Percentiles rank a stretch among this genome's conserved stretches.
Conservation (phyloP, 176 grass and related monocot species). For the Guadua angustifolia region DNA sequence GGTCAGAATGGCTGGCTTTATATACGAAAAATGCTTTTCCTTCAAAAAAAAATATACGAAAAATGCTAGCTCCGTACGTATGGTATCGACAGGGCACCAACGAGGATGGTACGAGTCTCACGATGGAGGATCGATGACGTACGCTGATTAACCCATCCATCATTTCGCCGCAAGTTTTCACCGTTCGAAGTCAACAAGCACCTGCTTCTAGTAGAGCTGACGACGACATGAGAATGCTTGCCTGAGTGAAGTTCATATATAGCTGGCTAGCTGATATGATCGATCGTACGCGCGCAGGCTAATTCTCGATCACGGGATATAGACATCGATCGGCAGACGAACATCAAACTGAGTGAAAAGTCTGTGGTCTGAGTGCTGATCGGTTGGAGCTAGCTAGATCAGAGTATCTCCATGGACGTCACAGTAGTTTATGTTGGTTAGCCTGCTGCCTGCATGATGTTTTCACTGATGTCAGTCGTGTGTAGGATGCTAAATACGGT, state of each 20-base stretch:
- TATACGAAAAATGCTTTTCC: neutral
- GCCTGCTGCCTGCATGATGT: slow-evolving; percentile 11
- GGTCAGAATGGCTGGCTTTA: neutral
- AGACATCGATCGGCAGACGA: no score
- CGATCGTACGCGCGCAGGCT: neutral
- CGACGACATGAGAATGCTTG: neutral
- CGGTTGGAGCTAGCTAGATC: neutral
- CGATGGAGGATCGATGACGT: neutral
- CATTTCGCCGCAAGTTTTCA: neutral
- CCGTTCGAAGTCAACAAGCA: neutral
- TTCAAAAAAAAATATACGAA: no score
- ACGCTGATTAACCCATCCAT: neutral
- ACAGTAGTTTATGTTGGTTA: neutral
- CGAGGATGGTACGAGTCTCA: neutral
- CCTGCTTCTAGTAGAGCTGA: neutral
- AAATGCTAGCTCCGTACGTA: neutral
- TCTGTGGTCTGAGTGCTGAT: neutral
- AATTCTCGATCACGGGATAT: neutral
- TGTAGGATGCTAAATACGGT: neutral
- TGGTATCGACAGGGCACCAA: neutral
- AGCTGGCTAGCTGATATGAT: neutral
- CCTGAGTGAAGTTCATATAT: neutral
- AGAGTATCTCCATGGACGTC: neutral
- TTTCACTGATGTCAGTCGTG: no score
- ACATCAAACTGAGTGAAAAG: neutral